Percentiles rank a stretch among this genome's conserved stretches.
phyloP scores from a whole-genome alignment of 2,329 filamentous ascomycete species.

The Ceratocystis colombiana region DNA sequence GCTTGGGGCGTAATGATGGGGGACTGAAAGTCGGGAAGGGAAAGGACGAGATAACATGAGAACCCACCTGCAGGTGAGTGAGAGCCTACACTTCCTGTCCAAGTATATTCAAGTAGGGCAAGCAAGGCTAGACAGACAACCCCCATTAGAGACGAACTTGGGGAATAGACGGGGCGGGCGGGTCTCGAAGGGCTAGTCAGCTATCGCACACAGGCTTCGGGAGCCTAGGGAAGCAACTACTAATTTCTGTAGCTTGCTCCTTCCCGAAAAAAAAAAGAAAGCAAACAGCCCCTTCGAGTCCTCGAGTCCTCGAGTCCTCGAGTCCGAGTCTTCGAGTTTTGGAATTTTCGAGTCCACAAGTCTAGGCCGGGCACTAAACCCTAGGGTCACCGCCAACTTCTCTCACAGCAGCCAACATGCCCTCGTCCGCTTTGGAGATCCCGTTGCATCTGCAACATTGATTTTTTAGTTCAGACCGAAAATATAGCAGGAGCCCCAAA shows the following conservation, averaged over 20 bases:
- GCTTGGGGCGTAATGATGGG: neutral
- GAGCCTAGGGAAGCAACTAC: neutral
- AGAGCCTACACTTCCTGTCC: neutral
- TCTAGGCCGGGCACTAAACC: neutral
- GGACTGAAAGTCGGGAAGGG: neutral
- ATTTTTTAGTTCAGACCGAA: conserved; percentile 11
- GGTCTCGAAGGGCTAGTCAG: neutral
- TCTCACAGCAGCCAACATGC: too few species aligned
- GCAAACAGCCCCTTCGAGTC: neutral
- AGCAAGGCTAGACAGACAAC: neutral
- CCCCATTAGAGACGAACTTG: too few species aligned
- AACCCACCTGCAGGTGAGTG: neutral
- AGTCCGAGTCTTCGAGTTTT: too few species aligned
- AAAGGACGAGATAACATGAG: neutral
- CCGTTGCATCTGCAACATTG: neutral
- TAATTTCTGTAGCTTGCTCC: neutral
- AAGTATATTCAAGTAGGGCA: neutral
- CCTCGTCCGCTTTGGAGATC: neutral
- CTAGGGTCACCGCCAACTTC: neutral
- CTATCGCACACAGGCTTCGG: too few species aligned
- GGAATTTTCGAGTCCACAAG: neutral
- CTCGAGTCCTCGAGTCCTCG: neutral
- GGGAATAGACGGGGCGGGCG: too few species aligned
- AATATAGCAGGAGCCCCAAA: neutral
- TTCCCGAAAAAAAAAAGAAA: neutral